Conservation (phyloP, 768 basidiomycete species). For the Pleurotus tuoliensis region DNA sequence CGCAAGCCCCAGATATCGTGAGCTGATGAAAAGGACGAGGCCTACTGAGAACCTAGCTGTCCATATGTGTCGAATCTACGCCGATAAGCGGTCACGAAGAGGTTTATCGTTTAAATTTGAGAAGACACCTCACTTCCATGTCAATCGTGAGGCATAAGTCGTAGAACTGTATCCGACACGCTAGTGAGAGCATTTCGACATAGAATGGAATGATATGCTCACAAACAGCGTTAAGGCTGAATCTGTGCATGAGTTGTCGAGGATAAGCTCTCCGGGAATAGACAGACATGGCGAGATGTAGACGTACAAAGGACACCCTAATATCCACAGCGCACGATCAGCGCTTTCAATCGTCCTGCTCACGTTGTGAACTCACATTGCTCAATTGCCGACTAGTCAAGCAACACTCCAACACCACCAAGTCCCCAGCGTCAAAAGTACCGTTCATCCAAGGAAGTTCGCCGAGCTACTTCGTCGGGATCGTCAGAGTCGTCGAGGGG, state of each 20-base stretch:
- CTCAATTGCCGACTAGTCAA: neutral
- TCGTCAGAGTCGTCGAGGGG: too few species aligned
- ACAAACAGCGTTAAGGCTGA: neutral
- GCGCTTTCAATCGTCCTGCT: neutral
- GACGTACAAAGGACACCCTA: slow-evolving; percentile 7
- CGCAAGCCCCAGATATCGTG: slow-evolving; percentile 15
- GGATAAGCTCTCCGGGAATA: neutral
- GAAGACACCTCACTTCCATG: neutral
- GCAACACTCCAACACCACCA: neutral
- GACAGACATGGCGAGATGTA: neutral
- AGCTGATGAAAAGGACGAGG: slow-evolving; percentile 9
- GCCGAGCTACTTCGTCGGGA: too few species aligned
- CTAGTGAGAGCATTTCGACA: neutral
- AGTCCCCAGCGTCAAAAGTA: neutral
- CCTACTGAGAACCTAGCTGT: slow-evolving; percentile 10
- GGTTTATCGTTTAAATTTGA: neutral
- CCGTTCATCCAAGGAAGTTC: too few species aligned
- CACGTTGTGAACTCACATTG: neutral
- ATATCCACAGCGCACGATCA: neutral
- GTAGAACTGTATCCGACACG: neutral
- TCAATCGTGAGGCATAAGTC: slow-evolving; percentile 4
- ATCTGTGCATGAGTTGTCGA: neutral
- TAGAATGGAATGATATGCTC: neutral
- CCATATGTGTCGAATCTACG: slow-evolving; percentile 14
- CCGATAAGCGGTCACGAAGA: neutral